These are phyloP conservation scores for Puccinia novopanici DNA, from an alignment of 1,284 basidiomycete genomes.

Conservation along the genomic window DNA sequence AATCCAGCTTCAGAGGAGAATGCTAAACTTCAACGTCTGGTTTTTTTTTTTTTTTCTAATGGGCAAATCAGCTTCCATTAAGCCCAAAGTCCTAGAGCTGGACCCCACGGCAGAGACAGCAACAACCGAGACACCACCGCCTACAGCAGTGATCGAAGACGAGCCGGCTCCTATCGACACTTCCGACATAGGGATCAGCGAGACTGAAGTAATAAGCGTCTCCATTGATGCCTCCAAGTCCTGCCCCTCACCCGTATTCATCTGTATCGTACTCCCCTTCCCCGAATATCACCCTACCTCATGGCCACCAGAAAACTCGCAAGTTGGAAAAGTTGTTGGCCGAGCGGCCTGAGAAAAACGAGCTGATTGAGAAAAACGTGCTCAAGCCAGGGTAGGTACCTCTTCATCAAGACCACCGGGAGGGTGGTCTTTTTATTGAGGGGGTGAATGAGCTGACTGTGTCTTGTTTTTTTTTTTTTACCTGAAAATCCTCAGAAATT, in stretches of 20 bases:
- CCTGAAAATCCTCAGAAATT: conserved; percentile 7
- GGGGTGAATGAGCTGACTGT: neutral
- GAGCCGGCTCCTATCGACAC: conserved; percentile 3
- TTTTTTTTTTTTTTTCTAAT: neutral
- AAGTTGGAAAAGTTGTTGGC: conserved; percentile 68
- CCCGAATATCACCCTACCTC: neutral
- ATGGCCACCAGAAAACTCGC: conserved; percentile 51
- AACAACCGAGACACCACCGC: conserved; percentile 2
- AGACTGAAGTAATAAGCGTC: conserved; percentile 12
- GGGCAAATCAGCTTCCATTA: conserved; percentile 15
- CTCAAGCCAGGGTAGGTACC: conserved; percentile 63
- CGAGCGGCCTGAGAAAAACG: conserved; percentile 67
- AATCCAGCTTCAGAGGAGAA: too few species aligned
- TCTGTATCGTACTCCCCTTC: neutral
- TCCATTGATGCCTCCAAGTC: neutral
- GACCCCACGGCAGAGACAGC: neutral
- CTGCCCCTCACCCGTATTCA: neutral
- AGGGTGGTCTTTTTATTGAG: neutral
- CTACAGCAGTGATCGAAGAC: neutral
- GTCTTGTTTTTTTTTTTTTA: conserved; percentile 53
- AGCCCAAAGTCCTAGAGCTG: neutral
- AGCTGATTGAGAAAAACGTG: conserved; percentile 73
- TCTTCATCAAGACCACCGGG: neutral
- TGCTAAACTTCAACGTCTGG: too few species aligned
- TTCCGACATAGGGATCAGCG: conserved; percentile 31